Evolutionary conservation across 306 rosid species (phyloP).

Genomic region (Vigna hirtella): DNA sequence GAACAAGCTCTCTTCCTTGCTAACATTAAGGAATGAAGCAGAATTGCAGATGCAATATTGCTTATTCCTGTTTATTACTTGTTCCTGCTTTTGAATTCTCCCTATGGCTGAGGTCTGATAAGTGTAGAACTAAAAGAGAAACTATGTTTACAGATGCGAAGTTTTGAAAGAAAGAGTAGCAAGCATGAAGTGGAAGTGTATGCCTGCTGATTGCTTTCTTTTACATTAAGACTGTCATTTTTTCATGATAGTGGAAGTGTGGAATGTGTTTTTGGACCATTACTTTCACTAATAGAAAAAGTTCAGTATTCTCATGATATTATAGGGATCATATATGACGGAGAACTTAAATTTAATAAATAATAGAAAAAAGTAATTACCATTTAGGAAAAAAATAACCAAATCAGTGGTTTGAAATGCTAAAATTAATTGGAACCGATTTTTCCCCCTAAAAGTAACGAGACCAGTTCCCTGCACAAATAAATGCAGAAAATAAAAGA

Average conservation of each 20-base stretch:
- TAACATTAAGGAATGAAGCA: not conserved
- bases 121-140: not conserved
- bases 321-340: not conserved
- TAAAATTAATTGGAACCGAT: not conserved
- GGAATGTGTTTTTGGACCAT: slow-evolving; percentile 1
- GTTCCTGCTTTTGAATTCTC: not conserved
- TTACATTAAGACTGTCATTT: slow-evolving; percentile 1
- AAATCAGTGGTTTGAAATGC: not conserved
- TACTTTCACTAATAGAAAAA: not conserved
- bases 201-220: not conserved
- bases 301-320: slow-evolving; percentile 1
- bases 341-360: slow-evolving; percentile 7
- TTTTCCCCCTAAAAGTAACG: not conserved
- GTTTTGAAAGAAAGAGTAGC: slow-evolving; percentile 4
- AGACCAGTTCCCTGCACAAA: not conserved
- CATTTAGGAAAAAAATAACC: not conserved
- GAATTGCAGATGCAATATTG: not conserved
- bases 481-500: not conserved
- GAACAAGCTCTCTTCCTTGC: not conserved
- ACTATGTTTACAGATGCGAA: not conserved
- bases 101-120: not conserved
- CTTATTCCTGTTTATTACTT: not conserved
- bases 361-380: not conserved
- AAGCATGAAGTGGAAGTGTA: not conserved
- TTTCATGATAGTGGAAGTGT: not conserved